Conservation (phyloP, 345 rosid species). For the Salix dunnii region DNA sequence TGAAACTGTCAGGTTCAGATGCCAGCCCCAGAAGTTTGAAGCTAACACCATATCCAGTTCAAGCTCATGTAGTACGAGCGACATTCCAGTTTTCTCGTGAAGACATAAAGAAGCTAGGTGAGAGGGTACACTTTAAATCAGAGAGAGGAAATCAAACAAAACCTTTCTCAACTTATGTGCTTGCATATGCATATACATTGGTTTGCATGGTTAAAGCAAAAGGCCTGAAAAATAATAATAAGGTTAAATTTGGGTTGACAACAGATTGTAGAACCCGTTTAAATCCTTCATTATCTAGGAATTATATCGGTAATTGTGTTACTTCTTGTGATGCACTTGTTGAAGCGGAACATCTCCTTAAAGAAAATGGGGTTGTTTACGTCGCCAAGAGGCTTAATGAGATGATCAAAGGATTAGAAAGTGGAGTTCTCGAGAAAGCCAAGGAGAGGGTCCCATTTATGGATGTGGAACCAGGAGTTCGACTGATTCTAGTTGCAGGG, state of each 20-base stretch:
- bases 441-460: constrained; percentile 2
- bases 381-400: background rate
- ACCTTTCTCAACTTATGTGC: constrained; percentile 34
- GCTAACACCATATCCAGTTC: too few species aligned
- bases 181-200: constrained; percentile 29
- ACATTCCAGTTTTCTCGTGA: constrained; percentile 32
- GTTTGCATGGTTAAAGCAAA: constrained; percentile 31
- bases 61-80: constrained; percentile 16
- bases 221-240: constrained; percentile 13
- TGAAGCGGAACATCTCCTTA: constrained; percentile 6
- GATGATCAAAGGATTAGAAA: background rate
- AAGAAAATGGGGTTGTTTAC: background rate
- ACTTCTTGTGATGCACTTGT: background rate
- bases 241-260: constrained; percentile 13
- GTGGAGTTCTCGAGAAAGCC: background rate
- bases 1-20: background rate
- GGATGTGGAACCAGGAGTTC: background rate
- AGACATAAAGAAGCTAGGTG: constrained; percentile 29
- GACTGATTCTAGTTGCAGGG: background rate
- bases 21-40: background rate
- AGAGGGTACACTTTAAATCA: background rate
- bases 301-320: constrained; percentile 46
- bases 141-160: background rate
- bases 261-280: constrained; percentile 36
- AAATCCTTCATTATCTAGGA: constrained; percentile 35